These are phyloP conservation scores for Fusarium bulbicola DNA, from an alignment of 2,329 filamentous ascomycete species.

Conservation along the genomic window DNA sequence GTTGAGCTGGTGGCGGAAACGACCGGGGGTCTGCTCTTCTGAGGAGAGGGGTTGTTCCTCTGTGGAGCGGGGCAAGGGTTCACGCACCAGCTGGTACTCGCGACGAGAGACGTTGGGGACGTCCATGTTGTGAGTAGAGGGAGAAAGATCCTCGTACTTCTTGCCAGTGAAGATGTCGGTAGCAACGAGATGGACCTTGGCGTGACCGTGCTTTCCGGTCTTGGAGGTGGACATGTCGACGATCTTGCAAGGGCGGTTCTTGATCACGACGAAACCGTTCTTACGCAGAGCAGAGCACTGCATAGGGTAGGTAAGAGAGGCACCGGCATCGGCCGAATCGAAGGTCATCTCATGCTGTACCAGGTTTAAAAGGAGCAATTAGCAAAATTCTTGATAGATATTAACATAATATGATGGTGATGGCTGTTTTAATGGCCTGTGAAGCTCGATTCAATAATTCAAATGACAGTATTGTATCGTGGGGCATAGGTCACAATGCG, in stretches of 20 bases:
- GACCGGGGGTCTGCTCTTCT: slow-evolving; percentile 16
- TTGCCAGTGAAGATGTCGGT: slow-evolving; percentile 99
- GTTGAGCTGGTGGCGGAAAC: slow-evolving; percentile 6
- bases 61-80: slow-evolving; percentile 40
- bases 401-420: background rate
- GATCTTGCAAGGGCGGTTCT: slow-evolving; percentile 99
- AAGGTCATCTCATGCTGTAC: slow-evolving; percentile 76
- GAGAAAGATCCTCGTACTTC: slow-evolving; percentile 99
- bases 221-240: slow-evolving; percentile 99
- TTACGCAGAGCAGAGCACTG: slow-evolving; percentile 99
- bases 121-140: slow-evolving; percentile 98
- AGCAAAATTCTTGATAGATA: slow-evolving; percentile 23
- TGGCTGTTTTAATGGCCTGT: slow-evolving; percentile 11
- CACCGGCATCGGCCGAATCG: slow-evolving; percentile 95
- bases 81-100: slow-evolving; percentile 93
- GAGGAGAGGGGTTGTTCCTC: slow-evolving; percentile 28
- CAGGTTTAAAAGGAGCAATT: slow-evolving; percentile 30
- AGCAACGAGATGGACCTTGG: slow-evolving; percentile 98
- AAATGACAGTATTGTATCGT: slow-evolving; percentile 42
- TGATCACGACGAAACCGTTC: slow-evolving; percentile 99
- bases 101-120: slow-evolving; percentile 91
- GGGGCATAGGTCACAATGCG: slow-evolving; percentile 55
- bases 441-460: slow-evolving; percentile 24
- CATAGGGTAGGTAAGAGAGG: slow-evolving; percentile 94
- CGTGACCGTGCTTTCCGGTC: slow-evolving; percentile 99